These are phyloP conservation scores for Hyphodiscus hymeniophilus DNA, from an alignment of 495 filamentous ascomycete species.

Conservation along the genomic window DNA sequence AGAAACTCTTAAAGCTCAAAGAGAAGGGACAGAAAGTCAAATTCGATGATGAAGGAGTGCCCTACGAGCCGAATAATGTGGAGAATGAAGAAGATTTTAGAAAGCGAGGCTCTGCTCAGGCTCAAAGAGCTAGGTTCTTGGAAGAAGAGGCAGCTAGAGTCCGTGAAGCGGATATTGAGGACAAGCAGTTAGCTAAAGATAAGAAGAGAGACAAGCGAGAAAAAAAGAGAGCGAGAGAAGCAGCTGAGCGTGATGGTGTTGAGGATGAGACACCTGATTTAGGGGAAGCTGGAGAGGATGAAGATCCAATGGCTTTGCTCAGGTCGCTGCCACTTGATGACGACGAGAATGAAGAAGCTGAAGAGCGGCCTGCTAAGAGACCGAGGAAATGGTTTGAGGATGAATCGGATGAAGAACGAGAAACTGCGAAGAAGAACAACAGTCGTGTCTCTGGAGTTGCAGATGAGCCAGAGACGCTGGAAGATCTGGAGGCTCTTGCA, in stretches of 20 bases:
- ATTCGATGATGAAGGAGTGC: conserved; percentile 85
- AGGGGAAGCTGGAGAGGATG: conserved; percentile 24
- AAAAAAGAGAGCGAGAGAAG: conserved; percentile 73
- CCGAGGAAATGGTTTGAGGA: conserved; percentile 41
- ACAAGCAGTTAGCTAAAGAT: conserved; percentile 71
- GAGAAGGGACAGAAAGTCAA: conserved; percentile 74
- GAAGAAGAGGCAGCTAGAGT: conserved; percentile 63
- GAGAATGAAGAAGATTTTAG: conserved; percentile 74
- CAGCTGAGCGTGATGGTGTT: conserved; percentile 31
- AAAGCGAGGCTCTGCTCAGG: conserved; percentile 60
- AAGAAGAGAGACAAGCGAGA: conserved; percentile 82
- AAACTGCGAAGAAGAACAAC: conserved; percentile 34
- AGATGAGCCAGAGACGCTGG: conserved; percentile 70
- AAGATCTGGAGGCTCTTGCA: conserved; percentile 84
- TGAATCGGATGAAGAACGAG: conserved; percentile 35
- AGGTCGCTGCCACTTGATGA: conserved; percentile 38
- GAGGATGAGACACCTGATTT: conserved; percentile 38
- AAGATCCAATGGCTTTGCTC: conserved; percentile 43
- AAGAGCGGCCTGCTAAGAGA: conserved; percentile 33
- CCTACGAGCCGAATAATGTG: conserved; percentile 80
- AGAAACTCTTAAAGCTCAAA: conserved; percentile 83
- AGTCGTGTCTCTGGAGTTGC: conserved; percentile 44
- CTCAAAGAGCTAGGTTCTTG: conserved; percentile 69
- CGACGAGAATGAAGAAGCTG: conserved; percentile 27
- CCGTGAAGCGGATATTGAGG: conserved; percentile 66